phyloP scores from a whole-genome alignment of 108 stramenopile genomes.

The Stephanodiscus minutulus region DNA sequence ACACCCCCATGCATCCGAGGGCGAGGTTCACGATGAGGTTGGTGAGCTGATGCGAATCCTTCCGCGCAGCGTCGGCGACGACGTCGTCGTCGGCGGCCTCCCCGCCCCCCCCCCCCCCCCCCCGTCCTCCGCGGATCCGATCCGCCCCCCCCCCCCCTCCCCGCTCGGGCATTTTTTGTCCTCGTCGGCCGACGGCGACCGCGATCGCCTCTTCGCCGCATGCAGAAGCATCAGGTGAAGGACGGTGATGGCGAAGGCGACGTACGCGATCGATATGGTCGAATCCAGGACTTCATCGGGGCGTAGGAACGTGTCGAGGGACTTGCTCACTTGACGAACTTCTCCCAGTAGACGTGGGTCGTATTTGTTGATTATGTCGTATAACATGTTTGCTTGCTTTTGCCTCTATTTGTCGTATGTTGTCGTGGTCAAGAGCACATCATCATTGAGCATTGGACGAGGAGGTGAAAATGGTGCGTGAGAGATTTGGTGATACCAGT shows the following conservation, averaged over 20 bases:
- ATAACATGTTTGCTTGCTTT: background rate
- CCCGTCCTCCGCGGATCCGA: background rate
- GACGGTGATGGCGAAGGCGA: constrained; percentile 26
- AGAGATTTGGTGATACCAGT: no score
- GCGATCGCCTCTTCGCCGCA: constrained; percentile 5
- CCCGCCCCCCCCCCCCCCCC: background rate
- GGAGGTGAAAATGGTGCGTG: no score
- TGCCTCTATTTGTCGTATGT: no score
- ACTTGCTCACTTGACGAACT: constrained; percentile 13
- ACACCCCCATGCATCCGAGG: constrained; percentile 58
- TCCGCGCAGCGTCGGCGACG: constrained; percentile 27
- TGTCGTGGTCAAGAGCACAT: no score
- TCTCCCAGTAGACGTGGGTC: constrained; percentile 18
- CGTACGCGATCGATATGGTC: constrained; percentile 15
- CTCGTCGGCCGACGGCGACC: no score
- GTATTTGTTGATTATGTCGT: constrained; percentile 12
- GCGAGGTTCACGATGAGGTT: constrained; percentile 58
- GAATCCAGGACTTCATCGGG: constrained; percentile 26
- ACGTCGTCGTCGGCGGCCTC: no score
- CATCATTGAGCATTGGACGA: no score
- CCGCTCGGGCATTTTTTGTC: constrained; percentile 2
- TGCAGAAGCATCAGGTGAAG: constrained; percentile 22
- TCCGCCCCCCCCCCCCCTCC: background rate
- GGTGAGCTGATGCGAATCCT: constrained; percentile 62
- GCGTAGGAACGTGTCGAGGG: constrained; percentile 25